Percentiles rank a stretch among this genome's conserved stretches.
phyloP scores from a whole-genome alignment of 768 basidiomycete genomes.

The Mycena galericulata region DNA sequence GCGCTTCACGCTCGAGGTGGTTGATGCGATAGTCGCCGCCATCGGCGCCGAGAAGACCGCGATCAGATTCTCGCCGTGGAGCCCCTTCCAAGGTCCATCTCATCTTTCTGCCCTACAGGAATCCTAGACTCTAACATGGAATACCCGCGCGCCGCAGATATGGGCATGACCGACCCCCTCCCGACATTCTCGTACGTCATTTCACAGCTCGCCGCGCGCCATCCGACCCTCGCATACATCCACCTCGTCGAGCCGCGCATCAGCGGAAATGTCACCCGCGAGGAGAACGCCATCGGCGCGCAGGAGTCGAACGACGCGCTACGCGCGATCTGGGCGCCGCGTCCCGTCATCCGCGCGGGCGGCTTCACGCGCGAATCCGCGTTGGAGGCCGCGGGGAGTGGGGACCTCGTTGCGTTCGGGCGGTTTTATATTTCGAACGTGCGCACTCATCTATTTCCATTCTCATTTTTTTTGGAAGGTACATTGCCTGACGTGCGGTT shows the following conservation, averaged over 20 bases:
- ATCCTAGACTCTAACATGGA: no score
- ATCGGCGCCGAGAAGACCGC: neutral
- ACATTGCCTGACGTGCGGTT: no score
- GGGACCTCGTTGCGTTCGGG: conserved; percentile 45
- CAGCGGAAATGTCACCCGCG: conserved; percentile 15
- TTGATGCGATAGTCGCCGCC: neutral
- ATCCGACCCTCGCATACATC: conserved; percentile 52
- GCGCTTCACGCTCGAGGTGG: neutral
- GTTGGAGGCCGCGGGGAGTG: conserved; percentile 39
- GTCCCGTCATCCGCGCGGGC: conserved; percentile 44
- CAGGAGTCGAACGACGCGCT: conserved; percentile 43
- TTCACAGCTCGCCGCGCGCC: conserved; percentile 36
- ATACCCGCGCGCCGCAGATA: neutral
- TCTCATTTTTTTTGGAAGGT: neutral
- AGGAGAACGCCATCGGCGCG: no score
- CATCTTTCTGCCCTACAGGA: no score
- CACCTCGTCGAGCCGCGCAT: conserved; percentile 47
- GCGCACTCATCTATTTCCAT: conserved; percentile 22
- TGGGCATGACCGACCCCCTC: neutral
- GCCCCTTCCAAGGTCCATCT: neutral
- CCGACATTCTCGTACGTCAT: conserved; percentile 36
- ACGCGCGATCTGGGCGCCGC: conserved; percentile 44
- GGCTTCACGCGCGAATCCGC: conserved; percentile 44
- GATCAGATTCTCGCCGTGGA: neutral
- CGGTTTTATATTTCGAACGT: conserved; percentile 51